phyloP scores from a whole-genome alignment of 2,329 filamentous ascomycete species.

The Cadophora sp. region DNA sequence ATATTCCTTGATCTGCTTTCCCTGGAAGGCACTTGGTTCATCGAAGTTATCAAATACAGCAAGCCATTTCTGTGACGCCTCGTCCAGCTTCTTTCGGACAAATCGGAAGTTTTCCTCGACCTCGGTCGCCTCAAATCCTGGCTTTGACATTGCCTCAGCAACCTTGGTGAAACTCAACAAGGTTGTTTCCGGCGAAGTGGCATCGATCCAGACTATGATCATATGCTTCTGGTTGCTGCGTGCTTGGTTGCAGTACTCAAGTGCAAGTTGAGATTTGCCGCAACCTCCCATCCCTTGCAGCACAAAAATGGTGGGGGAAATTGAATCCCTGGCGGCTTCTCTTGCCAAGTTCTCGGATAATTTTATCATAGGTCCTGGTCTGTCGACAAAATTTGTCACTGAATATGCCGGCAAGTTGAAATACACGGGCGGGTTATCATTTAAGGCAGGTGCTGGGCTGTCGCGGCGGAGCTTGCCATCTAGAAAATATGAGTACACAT shows the following conservation, averaged over 20 bases:
- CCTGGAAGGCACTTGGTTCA: constrained; percentile 21
- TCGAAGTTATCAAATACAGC: constrained; percentile 39
- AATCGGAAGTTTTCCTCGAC: constrained; percentile 15
- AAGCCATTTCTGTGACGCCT: constrained; percentile 30
- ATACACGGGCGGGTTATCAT: too few species aligned
- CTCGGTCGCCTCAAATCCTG: constrained; percentile 7
- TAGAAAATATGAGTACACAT: constrained; percentile 12
- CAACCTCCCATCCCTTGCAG: constrained; percentile 33
- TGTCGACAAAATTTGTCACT: neutral
- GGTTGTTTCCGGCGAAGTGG: constrained; percentile 21
- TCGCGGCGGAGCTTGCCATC: neutral
- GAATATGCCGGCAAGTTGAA: neutral
- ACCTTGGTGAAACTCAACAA: constrained; percentile 28
- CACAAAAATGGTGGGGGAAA: constrained; percentile 24
- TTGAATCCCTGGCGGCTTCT: neutral
- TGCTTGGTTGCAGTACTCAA: constrained; percentile 32
- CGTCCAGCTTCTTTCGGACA: constrained; percentile 20
- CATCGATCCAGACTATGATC: constrained; percentile 38
- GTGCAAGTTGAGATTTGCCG: constrained; percentile 37
- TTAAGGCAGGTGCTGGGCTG: too few species aligned
- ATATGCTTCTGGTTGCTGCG: constrained; percentile 8
- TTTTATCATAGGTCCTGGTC: neutral
- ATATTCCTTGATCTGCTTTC: constrained; percentile 23
- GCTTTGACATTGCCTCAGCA: constrained; percentile 22
- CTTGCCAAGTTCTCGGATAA: neutral